Evolutionary conservation across 345 rosid genomes (phyloP).

Genomic region (Turritis glabra): DNA sequence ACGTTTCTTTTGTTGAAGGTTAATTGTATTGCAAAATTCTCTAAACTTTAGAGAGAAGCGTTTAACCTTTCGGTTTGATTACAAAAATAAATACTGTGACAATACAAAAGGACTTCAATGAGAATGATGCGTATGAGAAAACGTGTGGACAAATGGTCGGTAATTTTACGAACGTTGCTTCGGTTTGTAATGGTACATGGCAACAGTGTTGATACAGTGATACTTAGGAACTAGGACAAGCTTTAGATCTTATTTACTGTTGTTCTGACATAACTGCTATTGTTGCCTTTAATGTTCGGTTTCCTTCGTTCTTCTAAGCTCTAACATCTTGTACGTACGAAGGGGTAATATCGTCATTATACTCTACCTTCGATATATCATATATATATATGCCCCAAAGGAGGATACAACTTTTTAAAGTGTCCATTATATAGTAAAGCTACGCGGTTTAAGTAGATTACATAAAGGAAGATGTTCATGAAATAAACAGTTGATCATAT

Average conservation of each 20-base stretch:
- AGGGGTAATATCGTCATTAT: background rate
- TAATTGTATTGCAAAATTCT: background rate
- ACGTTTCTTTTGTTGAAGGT: background rate
- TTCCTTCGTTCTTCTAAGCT: slow-evolving; percentile 10
- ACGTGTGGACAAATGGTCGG: background rate
- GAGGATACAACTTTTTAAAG: background rate
- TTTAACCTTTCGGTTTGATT: background rate
- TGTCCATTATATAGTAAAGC: too few species aligned
- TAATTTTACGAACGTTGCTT: background rate
- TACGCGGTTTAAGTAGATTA: too few species aligned
- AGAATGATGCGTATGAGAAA: background rate
- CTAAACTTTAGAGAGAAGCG: background rate
- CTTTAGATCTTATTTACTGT: slow-evolving; percentile 5
- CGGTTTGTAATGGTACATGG: background rate
- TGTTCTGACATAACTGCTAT: slow-evolving; percentile 26
- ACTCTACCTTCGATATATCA: background rate
- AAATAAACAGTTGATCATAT: too few species aligned
- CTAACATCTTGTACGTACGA: background rate
- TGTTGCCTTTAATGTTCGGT: slow-evolving; percentile 13
- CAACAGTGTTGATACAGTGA: slow-evolving; percentile 3
- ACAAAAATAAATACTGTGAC: too few species aligned
- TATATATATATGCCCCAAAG: too few species aligned
- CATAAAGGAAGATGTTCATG: too few species aligned
- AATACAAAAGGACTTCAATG: background rate
- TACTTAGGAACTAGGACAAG: slow-evolving; percentile 1